Conservation (phyloP, 257 asterid genomes). For the Solanum clarkiae region DNA sequence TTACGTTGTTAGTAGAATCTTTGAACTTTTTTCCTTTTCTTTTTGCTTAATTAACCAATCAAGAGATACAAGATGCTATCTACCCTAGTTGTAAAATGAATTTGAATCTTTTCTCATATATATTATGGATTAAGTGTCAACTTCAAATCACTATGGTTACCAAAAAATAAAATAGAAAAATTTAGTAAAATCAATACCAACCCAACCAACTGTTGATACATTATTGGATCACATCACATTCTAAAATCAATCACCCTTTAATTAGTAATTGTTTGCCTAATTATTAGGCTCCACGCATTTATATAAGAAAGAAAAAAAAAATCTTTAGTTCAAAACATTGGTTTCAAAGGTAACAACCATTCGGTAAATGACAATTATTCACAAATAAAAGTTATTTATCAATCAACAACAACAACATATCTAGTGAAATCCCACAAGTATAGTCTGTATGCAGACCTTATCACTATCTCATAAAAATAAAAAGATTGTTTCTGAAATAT, state of each 20-base stretch:
- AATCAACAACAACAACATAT: too few relatives aligned
- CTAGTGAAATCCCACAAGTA: too few relatives aligned
- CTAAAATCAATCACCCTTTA: background rate
- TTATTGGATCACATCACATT: background rate
- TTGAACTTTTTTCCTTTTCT: background rate
- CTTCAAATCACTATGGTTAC: background rate
- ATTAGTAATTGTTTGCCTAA: constrained; percentile 15
- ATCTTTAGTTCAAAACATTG: background rate
- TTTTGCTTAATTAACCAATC: background rate
- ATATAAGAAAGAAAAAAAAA: background rate
- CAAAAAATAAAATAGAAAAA: background rate
- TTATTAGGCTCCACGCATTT: constrained; percentile 14
- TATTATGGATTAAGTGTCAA: background rate
- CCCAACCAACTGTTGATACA: background rate
- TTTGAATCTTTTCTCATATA: background rate
- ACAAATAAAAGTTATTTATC: too few relatives aligned
- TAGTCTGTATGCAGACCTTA: too few relatives aligned
- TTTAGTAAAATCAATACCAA: background rate
- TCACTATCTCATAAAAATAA: too few relatives aligned
- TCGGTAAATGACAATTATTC: background rate
- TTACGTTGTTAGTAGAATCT: background rate
- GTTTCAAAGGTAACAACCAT: background rate
- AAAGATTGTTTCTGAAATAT: too few relatives aligned
- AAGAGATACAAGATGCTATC: background rate
- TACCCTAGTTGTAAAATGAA: background rate